Percentiles rank a stretch among this genome's conserved stretches.
phyloP scores from a whole-genome alignment of 2,329 filamentous ascomycete species.

The Fusarium brevicatenulatum region DNA sequence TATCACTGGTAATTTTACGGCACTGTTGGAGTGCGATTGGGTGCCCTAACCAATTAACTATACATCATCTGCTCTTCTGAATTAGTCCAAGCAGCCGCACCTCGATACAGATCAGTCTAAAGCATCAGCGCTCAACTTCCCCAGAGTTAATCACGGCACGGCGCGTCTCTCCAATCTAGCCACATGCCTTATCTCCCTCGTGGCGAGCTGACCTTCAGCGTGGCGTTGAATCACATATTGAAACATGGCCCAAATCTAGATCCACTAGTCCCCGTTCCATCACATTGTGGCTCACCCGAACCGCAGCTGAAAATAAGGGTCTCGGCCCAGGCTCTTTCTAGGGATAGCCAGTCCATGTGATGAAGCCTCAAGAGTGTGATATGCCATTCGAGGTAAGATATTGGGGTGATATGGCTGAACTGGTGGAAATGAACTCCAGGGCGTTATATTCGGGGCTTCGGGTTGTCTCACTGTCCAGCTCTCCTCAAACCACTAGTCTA shows the following conservation, averaged over 20 bases:
- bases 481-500: neutral
- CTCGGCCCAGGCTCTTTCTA: neutral
- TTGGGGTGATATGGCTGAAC: neutral
- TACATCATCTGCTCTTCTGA: too few relatives aligned
- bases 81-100: too few relatives aligned
- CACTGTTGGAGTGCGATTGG: too few relatives aligned
- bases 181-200: neutral
- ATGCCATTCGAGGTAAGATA: too few relatives aligned
- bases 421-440: neutral
- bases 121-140: too few relatives aligned
- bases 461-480: neutral
- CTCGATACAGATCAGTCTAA: too few relatives aligned
- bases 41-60: too few relatives aligned
- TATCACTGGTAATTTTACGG: too few relatives aligned
- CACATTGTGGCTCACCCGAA: neutral
- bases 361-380: neutral
- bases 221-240: neutral
- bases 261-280: neutral
- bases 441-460: neutral
- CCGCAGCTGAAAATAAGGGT: neutral
- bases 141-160: neutral
- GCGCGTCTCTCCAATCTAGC: neutral
- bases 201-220: neutral
- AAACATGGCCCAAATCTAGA: neutral
- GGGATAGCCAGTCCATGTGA: neutral